A percentile compares a stretch with the other conserved stretches of the same genome.
These are phyloP conservation scores for Heracleum sosnowskyi DNA, from an alignment of 129 eudicot genomes.

Conservation along the genomic window DNA sequence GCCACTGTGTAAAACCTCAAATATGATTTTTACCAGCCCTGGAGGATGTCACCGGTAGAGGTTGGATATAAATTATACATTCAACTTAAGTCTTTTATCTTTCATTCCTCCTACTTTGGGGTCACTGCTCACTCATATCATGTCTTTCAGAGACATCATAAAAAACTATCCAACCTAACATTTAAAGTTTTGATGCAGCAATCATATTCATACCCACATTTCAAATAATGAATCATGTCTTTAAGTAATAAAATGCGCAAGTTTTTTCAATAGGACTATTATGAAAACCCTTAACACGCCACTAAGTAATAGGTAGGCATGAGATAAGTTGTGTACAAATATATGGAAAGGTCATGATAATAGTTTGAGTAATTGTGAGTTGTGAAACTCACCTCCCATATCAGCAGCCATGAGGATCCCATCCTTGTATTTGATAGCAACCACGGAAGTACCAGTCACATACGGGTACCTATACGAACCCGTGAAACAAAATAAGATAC, in stretches of 20 bases:
- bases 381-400: neutral
- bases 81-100: neutral
- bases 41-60: neutral
- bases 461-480: neutral
- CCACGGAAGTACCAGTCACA: constrained; percentile 2
- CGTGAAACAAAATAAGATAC: neutral
- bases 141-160: neutral
- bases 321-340: neutral
- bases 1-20: neutral
- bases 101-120: neutral
- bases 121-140: neutral
- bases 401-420: constrained; percentile 1
- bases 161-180: neutral
- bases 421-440: neutral
- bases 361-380: neutral
- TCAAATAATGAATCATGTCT: neutral
- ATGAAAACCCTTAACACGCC: neutral
- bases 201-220: neutral
- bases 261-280: neutral
- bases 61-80: neutral
- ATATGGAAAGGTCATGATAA: neutral
- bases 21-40: neutral
- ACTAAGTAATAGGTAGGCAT: neutral
- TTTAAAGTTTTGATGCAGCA: neutral
- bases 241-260: neutral